Evolutionary conservation across 2,329 filamentous ascomycete species (phyloP).

Genomic region (Ophiocordyceps robertsii): DNA sequence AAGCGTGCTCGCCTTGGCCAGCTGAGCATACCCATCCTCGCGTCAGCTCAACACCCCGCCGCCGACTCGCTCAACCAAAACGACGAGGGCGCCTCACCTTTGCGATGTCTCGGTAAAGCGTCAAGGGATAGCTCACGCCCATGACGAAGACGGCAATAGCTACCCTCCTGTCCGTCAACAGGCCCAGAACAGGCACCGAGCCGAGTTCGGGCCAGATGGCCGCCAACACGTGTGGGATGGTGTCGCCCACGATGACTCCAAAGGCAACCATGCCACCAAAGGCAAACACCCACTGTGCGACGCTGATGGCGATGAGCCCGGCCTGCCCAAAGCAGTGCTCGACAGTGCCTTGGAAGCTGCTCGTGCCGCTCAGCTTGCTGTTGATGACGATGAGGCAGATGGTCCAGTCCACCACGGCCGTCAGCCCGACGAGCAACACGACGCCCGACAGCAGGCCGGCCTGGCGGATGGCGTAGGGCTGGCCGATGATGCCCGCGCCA

Average conservation of each 20-base stretch:
- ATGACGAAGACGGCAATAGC: constrained; percentile 83
- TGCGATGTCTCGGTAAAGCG: constrained; percentile 89
- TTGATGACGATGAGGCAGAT: constrained; percentile 96
- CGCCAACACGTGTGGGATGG: constrained; percentile 77
- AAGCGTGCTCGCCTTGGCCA: constrained; percentile 90
- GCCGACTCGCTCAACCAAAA: neutral
- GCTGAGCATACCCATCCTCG: constrained; percentile 30
- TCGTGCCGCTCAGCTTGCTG: constrained; percentile 86
- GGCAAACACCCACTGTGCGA: constrained; percentile 96
- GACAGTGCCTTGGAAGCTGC: constrained; percentile 91
- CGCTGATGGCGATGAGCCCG: constrained; percentile 72
- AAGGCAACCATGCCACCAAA: constrained; percentile 99
- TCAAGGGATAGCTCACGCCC: constrained; percentile 79
- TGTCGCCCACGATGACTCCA: constrained; percentile 92
- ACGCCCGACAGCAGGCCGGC: constrained; percentile 76
- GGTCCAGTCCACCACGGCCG: constrained; percentile 88
- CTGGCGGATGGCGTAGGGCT: constrained; percentile 92
- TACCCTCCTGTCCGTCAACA: constrained; percentile 68
- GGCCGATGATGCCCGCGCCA: constrained; percentile 60
- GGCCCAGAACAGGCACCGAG: constrained; percentile 62
- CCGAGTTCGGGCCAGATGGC: constrained; percentile 69
- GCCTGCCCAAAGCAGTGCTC: constrained; percentile 85
- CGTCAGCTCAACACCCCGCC: neutral
- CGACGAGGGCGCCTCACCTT: constrained; percentile 44
- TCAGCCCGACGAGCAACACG: constrained; percentile 64